A percentile compares a stretch with the other conserved stretches of the same genome.
These are phyloP conservation scores for Torulaspora indica DNA, from an alignment of 805 yeast genomes.

Conservation along the genomic window DNA sequence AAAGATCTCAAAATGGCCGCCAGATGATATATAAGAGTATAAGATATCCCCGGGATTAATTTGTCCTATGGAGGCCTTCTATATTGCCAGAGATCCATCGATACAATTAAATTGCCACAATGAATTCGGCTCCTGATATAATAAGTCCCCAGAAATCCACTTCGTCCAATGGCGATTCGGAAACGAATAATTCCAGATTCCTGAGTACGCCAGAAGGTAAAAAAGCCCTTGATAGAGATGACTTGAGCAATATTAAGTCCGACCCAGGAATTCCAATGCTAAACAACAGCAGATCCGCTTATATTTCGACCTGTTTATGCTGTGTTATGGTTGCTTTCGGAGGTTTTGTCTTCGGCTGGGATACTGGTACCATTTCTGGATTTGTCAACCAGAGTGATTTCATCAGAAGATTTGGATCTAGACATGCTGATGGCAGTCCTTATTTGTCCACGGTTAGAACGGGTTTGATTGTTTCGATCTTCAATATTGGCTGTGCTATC, in stretches of 20 bases:
- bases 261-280: conserved; percentile 11
- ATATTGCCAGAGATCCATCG: not conserved
- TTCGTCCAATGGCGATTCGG: conserved; percentile 13
- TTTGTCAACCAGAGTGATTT: conserved; percentile 47
- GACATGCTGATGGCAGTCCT: conserved; percentile 17
- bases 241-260: conserved; percentile 6
- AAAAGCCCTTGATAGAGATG: conserved; percentile 12
- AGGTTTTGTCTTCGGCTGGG: conserved; percentile 77
- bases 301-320: conserved; percentile 27
- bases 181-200: conserved; percentile 17
- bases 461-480: conserved; percentile 41
- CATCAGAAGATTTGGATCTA: conserved; percentile 27
- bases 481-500: conserved; percentile 71
- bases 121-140: conserved; percentile 20
- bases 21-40: conserved; percentile 4
- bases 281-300: conserved; percentile 23
- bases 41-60: conserved; percentile 1
- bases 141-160: conserved; percentile 17
- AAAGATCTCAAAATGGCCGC: not conserved
- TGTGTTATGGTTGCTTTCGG: conserved; percentile 60
- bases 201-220: conserved; percentile 22
- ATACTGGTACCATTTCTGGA: conserved; percentile 76
- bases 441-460: conserved; percentile 29
- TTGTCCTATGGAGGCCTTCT: not conserved
- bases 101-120: conserved; percentile 4